Conservation (phyloP, 2,329 filamentous ascomycete species). For the Trichoderma harzianum region DNA sequence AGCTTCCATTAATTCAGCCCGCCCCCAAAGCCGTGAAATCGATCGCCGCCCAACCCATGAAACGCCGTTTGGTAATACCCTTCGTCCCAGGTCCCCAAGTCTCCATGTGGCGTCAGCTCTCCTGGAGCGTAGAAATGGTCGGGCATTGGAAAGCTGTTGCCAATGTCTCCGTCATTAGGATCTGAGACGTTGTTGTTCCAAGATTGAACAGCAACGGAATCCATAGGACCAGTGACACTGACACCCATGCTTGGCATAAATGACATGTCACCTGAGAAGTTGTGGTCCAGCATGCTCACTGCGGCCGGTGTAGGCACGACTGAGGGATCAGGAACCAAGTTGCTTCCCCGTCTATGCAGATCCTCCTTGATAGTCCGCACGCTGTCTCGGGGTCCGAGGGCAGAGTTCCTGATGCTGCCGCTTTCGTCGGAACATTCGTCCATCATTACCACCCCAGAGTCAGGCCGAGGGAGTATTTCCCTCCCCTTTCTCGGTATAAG, state of each 20-base stretch:
- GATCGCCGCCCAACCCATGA: conserved; percentile 21
- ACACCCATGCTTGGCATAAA: conserved; percentile 23
- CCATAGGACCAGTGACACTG: conserved; percentile 21
- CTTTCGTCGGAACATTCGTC: conserved; percentile 38
- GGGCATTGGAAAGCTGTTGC: conserved; percentile 21
- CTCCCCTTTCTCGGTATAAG: conserved; percentile 26
- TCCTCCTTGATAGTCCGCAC: conserved; percentile 28
- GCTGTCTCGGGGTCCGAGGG: conserved; percentile 31
- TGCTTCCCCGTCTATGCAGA: conserved; percentile 23
- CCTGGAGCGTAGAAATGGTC: conserved; percentile 25
- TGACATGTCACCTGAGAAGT: conserved; percentile 22
- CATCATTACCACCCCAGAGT: conserved; percentile 39
- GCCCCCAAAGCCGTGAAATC: conserved; percentile 23
- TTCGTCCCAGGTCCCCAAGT: conserved; percentile 23
- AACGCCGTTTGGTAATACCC: conserved; percentile 26
- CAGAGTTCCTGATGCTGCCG: conserved; percentile 26
- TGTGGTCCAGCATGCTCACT: conserved; percentile 20
- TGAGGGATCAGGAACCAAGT: conserved; percentile 25
- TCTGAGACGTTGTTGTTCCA: conserved; percentile 31
- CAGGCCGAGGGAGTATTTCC: conserved; percentile 31
- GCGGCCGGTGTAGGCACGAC: conserved; percentile 20
- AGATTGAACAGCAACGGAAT: conserved; percentile 26
- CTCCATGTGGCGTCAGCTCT: conserved; percentile 26
- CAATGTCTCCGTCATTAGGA: conserved; percentile 21
- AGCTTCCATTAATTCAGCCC: not conserved